Evolutionary conservation across 805 yeast species (phyloP), one percentile per base, ranked within the genome.

Genomic region (Yarrowia deformans): DNA sequence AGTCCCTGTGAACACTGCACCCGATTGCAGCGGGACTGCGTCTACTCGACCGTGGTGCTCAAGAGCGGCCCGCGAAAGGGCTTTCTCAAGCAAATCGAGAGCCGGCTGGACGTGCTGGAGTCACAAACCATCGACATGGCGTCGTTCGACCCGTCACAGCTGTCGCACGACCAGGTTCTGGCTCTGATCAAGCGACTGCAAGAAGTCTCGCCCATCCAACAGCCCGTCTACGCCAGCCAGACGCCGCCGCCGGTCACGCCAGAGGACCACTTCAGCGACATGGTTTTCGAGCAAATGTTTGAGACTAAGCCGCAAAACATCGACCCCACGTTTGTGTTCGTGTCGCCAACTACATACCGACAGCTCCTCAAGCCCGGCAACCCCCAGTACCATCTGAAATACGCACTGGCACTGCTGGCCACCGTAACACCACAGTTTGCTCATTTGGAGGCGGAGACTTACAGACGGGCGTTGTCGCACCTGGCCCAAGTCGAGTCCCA

Each of bases 1-100:
- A 40, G 37, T 12, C 63, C 63, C 39, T 56, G 63, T n/a, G 63
- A 56, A 12, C 63, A 56, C 39, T 56, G 63, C 63, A 56, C 63
- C 39, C 46, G 63, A 1, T 18, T 56, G 12, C 63, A 56, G 16
- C 63, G 63, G 9, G 63, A 56, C 23, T 56, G 63, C 23, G 63
- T 40, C 63, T 56, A 56, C 48, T 56, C 63, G 34, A 56, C 63
- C 16, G 63, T 56, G 19, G 63, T 56, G 19, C 63, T 56, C 39
- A 56, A 56, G n/a, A 40, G 48, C 8, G 63, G 63, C n/a, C 63
- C 63, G 2, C 48, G 63, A 4, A 56, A 56, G 35, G 63, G 63
- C 29, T 56, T 56, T 42, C 63, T 56, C 39, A 56, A 56, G 29
- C 63, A 56, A 29, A 56, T 56, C 16, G 63, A 56, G 48, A 40